A percentile compares a stretch with the other conserved stretches of the same genome.
These are phyloP conservation scores for Pestalotiopsis fici DNA, from an alignment of 2,329 filamentous ascomycete species.

Conservation along the genomic window DNA sequence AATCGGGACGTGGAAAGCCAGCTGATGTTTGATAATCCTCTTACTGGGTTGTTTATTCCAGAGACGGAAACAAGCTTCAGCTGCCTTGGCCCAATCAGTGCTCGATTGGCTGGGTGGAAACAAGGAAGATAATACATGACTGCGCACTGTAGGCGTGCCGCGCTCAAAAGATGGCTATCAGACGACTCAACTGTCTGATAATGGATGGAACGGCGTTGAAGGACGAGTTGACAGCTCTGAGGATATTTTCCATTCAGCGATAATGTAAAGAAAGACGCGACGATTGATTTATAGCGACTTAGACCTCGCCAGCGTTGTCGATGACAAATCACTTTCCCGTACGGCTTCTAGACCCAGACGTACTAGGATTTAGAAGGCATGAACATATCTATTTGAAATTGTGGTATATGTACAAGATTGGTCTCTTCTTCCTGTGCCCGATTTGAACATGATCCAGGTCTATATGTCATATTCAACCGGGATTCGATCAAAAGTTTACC, in stretches of 20 bases:
- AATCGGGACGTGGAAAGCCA: neutral
- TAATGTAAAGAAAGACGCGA: neutral
- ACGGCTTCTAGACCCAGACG: neutral
- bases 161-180: neutral
- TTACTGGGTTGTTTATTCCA: neutral
- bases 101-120: neutral
- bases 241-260: neutral
- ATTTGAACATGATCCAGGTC: too few species aligned
- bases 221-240: neutral
- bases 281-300: conserved; percentile 4
- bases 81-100: neutral
- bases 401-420: neutral
- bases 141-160: neutral
- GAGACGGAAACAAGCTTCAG: neutral
- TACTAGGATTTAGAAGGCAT: neutral
- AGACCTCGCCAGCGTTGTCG: neutral
- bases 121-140: neutral
- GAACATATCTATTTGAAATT: neutral
- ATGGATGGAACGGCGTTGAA: neutral
- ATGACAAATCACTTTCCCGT: neutral
- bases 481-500: too few species aligned
- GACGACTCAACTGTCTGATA: neutral
- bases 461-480: too few species aligned
- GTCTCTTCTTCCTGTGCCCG: too few species aligned
- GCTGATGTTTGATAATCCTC: neutral